Evolutionary conservation across 2,329 filamentous ascomycete genomes (phyloP), one percentile per base, ranked within the genome.

Genomic region (Emmonsiellopsis sp.): DNA sequence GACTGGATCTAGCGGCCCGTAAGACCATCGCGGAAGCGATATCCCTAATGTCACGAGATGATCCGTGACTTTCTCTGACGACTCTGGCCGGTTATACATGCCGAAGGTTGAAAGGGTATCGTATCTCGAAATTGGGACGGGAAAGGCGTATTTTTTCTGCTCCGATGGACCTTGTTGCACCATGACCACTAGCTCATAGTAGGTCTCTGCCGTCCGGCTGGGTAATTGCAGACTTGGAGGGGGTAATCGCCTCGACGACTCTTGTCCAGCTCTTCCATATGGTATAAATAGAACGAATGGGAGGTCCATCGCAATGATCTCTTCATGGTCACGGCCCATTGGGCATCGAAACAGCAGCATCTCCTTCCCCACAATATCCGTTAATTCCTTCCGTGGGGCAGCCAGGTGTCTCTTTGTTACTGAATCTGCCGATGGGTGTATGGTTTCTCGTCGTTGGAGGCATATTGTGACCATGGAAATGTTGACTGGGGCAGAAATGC

Each of bases 241-340:
- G 2, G 93, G 93, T 64, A 97, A 91, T 61, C 91, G 82, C 61
- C 90, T 79, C 61, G 91, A 93, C 31, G 87, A 85, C 71, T 97
- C 93, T 68, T 94, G 88, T 53, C 91, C 90, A 48, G 89, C 88
- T 61, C 90, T 83, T 40, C 92, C 92, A 66, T 91, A 97, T 2
- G 93, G 93, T 67, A 98, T 96, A 71, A 97, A 97, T 55, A 98
- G 82, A 42, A 97, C 88, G 67, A 98, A 98, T 0, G 93, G 93
- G 14, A 98, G 76, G 69, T 98, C 93, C 93, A 98, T 97, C 61
- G 87, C 85, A 58, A 96, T 84, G 55, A 98, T 86, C 63, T 82
- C 88, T 67, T 97, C 93, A 46, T 85, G 85, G 65, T 95, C 89
- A 67, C 83, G 87, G 46, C 90, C 91, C 2, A 86, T 80, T 1